Conservation (phyloP, 306 rosid genomes). For the Trichosanthes cucumerina region DNA sequence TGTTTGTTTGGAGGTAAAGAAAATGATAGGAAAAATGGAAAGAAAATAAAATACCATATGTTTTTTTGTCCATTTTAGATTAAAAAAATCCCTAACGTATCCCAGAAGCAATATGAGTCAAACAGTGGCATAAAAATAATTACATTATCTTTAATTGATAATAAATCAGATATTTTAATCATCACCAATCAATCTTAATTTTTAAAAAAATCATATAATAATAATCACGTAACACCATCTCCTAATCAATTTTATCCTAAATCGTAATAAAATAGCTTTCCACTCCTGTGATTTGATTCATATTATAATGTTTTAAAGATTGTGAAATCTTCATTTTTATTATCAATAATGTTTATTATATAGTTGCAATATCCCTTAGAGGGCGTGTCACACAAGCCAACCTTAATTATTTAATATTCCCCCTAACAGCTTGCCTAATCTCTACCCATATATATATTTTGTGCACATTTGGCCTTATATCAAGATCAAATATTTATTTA, state of each 20-base stretch:
- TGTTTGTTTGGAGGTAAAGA: not conserved
- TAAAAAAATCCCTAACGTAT: not conserved
- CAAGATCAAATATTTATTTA: not conserved
- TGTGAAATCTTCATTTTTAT: slow-evolving; percentile 10
- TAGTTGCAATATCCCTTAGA: not conserved
- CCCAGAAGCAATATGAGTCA: not conserved
- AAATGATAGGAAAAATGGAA: not conserved
- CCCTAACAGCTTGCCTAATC: not conserved
- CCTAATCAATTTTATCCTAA: not conserved
- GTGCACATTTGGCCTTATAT: not conserved
- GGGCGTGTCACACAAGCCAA: not conserved
- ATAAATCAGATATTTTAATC: not conserved
- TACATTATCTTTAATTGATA: not conserved
- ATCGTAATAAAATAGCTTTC: not conserved
- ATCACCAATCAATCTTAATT: not conserved
- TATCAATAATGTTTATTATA: not conserved
- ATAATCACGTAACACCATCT: not conserved
- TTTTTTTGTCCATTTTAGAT: not conserved
- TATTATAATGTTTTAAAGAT: slow-evolving; percentile 10
- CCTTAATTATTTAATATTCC: not conserved
- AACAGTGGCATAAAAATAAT: not conserved
- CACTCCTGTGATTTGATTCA: slow-evolving; percentile 3
- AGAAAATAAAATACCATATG: not conserved
- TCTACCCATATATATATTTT: not conserved
- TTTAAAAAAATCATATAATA: not conserved